A percentile compares a stretch with the other conserved stretches of the same genome.
Conservation (phyloP, 2,329 filamentous ascomycete species). For the Pseudocercospora eumusae region DNA sequence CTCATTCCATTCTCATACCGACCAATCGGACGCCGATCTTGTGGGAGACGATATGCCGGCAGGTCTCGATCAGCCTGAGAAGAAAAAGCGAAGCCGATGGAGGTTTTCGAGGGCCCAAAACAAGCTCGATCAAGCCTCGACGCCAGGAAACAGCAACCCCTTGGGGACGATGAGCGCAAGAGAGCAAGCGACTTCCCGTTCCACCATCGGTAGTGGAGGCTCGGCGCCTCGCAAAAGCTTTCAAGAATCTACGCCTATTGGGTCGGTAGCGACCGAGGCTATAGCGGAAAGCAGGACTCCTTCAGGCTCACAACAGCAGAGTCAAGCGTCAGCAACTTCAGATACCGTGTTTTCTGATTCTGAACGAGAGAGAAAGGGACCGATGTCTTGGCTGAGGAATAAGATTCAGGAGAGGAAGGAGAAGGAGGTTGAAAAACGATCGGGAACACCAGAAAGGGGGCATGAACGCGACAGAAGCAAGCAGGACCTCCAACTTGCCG, state of each 20-base stretch:
- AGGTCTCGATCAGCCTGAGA: constrained; percentile 43
- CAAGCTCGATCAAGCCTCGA: constrained; percentile 33
- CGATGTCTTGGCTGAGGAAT: constrained; percentile 65
- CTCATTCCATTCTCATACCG: constrained; percentile 76
- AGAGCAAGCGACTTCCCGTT: constrained; percentile 37
- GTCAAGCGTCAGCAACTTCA: constrained; percentile 29
- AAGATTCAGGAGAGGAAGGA: constrained; percentile 63
- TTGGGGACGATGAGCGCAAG: constrained; percentile 35
- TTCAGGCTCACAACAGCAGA: constrained; percentile 17
- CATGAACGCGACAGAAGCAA: constrained; percentile 32
- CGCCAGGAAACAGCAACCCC: constrained; percentile 31
- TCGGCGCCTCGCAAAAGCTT: constrained; percentile 35
- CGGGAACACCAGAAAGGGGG: constrained; percentile 39
- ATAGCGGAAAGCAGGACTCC: constrained; percentile 19
- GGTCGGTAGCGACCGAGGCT: constrained; percentile 27
- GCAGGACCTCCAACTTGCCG: constrained; percentile 28
- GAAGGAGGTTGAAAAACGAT: constrained; percentile 53
- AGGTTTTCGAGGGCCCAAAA: constrained; percentile 58
- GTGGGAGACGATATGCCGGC: constrained; percentile 58
- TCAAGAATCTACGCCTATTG: constrained; percentile 33
- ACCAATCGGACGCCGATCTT: constrained; percentile 78
- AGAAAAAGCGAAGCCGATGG: constrained; percentile 73
- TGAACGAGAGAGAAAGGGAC: constrained; percentile 57
- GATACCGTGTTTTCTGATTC: constrained; percentile 41
- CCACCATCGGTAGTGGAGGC: constrained; percentile 37